A percentile compares a stretch with the other conserved stretches of the same genome.
phyloP scores from a whole-genome alignment of 768 basidiomycete genomes.

The Suillus placidus region DNA sequence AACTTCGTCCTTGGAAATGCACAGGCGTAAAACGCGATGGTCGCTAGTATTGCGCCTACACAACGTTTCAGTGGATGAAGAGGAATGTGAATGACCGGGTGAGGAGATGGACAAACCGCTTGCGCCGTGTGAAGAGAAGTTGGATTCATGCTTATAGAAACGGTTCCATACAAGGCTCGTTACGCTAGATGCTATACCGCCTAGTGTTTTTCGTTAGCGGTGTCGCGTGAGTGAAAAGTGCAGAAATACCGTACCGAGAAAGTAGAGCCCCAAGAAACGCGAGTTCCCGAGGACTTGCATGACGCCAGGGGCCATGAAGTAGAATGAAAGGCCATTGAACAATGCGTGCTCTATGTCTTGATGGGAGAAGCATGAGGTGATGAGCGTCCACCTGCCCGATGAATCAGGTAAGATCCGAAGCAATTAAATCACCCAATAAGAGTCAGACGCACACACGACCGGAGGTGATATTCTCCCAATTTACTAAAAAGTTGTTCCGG shows the following conservation, averaged over 20 bases:
- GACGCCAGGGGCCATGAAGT: slow-evolving; percentile 71
- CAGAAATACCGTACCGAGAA: slow-evolving; percentile 63
- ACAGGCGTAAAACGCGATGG: slow-evolving; percentile 74
- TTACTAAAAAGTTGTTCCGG: slow-evolving; percentile 63
- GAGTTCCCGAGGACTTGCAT: slow-evolving; percentile 64
- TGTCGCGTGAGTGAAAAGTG: not conserved
- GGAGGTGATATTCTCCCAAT: slow-evolving; percentile 57
- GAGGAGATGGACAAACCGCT: slow-evolving; percentile 55
- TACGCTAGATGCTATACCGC: slow-evolving; percentile 60
- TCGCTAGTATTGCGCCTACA: slow-evolving; percentile 70
- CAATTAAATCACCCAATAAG: not conserved
- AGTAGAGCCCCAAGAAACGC: slow-evolving; percentile 71
- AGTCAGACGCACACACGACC: slow-evolving; percentile 63
- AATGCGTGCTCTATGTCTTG: slow-evolving; percentile 59
- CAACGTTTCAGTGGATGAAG: slow-evolving; percentile 13
- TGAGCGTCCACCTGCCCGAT: slow-evolving; percentile 65
- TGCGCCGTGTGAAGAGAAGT: slow-evolving; percentile 58
- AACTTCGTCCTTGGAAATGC: slow-evolving; percentile 67
- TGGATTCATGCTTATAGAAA: slow-evolving; percentile 27
- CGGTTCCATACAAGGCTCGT: slow-evolving; percentile 51
- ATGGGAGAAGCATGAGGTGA: slow-evolving; percentile 77
- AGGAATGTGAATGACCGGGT: not conserved
- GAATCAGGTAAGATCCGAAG: slow-evolving; percentile 12
- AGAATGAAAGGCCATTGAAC: slow-evolving; percentile 80
- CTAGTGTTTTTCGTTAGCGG: slow-evolving; percentile 36